Evolutionary conservation across 768 basidiomycete genomes (phyloP), one percentile per base, ranked within the genome.

Genomic region (Hygrophoropsis aurantiaca): DNA sequence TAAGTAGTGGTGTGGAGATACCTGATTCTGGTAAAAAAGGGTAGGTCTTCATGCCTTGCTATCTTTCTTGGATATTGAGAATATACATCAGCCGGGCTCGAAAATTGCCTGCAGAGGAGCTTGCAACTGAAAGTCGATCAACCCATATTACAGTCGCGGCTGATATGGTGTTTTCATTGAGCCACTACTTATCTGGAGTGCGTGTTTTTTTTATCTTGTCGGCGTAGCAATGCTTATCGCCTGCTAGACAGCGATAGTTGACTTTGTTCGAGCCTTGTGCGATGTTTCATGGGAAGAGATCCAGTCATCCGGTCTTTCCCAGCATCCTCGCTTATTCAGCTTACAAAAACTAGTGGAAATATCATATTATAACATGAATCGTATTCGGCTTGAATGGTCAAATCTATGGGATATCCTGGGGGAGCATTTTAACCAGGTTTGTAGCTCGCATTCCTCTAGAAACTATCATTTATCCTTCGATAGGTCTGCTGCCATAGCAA

Each of bases 211-310:
- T 19, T 13, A 42, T 23, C 15, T 25, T 33, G 40, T 42, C 27
- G 34, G 20, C 32, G 27, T 3, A 19, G 52, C 21, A 16, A 40
- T 51, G 49, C 32, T 56, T 10, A 64, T 24, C 11, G 25, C 40
- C 20, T 11, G 40, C 3, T 57, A 97, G 94, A 88, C 84, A 21
- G 97, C 97, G 9, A 99, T 99, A 54, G 91, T 97, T 30, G 91
- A 98, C 65, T 99, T 99, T 55, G 97, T 98, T 3, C 88, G 86
- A 66, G 94, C 97, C 2, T 74, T 99, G 4, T 91, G 92, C 61
- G 92, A 95, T 58, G 90, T 99, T 30, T 99, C 97, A 32, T 97
- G 95, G 95, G 93, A 98, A 65, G 97, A 99, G 69, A 99, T 99
- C 30, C 93, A 97, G 65, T 94, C 94, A 1, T 98, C 97, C 0